Conservation (phyloP, 306 rosid genomes). For the Senna tora region DNA sequence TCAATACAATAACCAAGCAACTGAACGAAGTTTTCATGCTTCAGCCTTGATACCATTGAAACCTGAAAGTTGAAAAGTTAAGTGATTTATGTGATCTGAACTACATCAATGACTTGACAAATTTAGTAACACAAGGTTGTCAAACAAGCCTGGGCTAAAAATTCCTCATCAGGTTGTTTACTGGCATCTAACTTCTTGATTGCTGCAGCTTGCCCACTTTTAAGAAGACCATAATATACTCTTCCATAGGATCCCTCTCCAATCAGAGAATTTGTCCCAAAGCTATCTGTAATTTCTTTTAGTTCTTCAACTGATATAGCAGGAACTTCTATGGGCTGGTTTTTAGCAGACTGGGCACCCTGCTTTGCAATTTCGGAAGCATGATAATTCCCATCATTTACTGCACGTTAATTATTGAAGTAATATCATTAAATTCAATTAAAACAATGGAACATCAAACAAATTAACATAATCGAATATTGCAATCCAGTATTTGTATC, state of each 20-base stretch:
- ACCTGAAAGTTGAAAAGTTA: constrained; percentile 57
- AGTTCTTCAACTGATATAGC: constrained; percentile 68
- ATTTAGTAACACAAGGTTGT: constrained; percentile 22
- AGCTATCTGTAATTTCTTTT: constrained; percentile 74
- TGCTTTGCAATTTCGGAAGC: constrained; percentile 66
- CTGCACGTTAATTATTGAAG: constrained; percentile 45
- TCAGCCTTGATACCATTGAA: constrained; percentile 96
- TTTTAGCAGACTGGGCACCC: constrained; percentile 71
- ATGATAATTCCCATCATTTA: constrained; percentile 65
- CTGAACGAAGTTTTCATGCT: constrained; percentile 79
- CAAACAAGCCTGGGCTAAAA: constrained; percentile 77
- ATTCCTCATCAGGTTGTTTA: constrained; percentile 92
- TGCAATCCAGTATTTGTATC: background rate
- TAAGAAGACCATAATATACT: constrained; percentile 77
- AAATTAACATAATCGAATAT: background rate
- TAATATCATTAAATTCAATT: constrained; percentile 34
- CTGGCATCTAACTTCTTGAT: constrained; percentile 92
- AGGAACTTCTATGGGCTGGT: constrained; percentile 88
- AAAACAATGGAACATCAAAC: constrained; percentile 18
- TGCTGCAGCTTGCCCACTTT: constrained; percentile 75
- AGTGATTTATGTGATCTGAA: constrained; percentile 22
- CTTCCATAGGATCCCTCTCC: constrained; percentile 98
- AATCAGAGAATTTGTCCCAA: constrained; percentile 73
- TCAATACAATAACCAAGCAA: constrained; percentile 85
- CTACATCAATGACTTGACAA: constrained; percentile 3